Evolutionary conservation across 306 rosid genomes (phyloP).

Genomic region (Sicyos baderoa): DNA sequence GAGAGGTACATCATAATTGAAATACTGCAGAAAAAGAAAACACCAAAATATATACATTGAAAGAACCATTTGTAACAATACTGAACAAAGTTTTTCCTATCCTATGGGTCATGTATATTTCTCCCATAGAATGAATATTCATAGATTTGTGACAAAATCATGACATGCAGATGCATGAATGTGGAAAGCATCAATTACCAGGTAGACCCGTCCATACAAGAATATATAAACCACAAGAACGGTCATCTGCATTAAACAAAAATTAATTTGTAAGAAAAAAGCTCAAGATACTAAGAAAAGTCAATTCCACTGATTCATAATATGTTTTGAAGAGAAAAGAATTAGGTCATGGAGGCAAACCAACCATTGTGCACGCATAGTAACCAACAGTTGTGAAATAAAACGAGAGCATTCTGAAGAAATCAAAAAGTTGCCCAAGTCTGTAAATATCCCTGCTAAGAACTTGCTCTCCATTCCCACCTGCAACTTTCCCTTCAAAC

Average conservation of each 20-base stretch:
- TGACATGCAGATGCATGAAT: slow-evolving; percentile 1
- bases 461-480: slow-evolving; percentile 98
- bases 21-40: background rate
- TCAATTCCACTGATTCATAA: background rate
- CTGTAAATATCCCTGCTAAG: slow-evolving; percentile 94
- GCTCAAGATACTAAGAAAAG: slow-evolving; percentile 11
- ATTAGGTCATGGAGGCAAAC: slow-evolving; percentile 8
- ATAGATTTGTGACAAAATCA: background rate
- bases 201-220: slow-evolving; percentile 82
- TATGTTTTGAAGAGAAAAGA: background rate
- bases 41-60: slow-evolving; percentile 9
- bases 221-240: slow-evolving; percentile 83
- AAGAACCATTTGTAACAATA: background rate
- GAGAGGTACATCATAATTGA: background rate
- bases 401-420: slow-evolving; percentile 95
- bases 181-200: slow-evolving; percentile 44
- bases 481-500: slow-evolving; percentile 97
- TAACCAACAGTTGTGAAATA: slow-evolving; percentile 89
- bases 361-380: slow-evolving; percentile 93
- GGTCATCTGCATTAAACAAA: slow-evolving; percentile 68
- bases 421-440: slow-evolving; percentile 86
- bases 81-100: background rate
- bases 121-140: background rate
- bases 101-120: background rate
- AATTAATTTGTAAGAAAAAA: slow-evolving; percentile 14